These are phyloP conservation scores for Nakazawaea siamensis DNA, from an alignment of 805 yeast species.

Conservation along the genomic window DNA sequence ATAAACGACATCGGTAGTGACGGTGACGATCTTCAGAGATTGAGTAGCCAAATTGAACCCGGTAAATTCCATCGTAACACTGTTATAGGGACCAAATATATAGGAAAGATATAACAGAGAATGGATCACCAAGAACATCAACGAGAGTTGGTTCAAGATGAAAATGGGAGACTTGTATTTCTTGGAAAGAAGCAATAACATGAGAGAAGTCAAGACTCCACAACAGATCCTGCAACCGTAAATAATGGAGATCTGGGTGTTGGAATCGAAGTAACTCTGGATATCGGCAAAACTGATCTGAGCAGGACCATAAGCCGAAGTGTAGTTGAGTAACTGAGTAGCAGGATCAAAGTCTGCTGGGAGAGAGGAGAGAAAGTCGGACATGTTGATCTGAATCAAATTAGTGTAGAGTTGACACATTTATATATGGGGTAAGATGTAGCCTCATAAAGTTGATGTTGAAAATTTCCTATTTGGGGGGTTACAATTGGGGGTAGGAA, in stretches of 20 bases:
- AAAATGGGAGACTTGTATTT: slow-evolving; percentile 63
- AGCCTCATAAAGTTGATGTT: slow-evolving; percentile 1
- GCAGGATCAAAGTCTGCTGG: slow-evolving; percentile 15
- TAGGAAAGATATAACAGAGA: slow-evolving; percentile 52
- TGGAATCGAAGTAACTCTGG: slow-evolving; percentile 26
- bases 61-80: slow-evolving; percentile 40
- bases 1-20: slow-evolving; percentile 55
- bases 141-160: slow-evolving; percentile 56
- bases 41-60: slow-evolving; percentile 31
- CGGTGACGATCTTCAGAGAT: slow-evolving; percentile 37
- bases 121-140: slow-evolving; percentile 49
- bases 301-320: slow-evolving; percentile 32
- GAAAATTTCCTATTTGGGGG: slow-evolving; percentile 22
- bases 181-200: slow-evolving; percentile 40
- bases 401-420: background rate
- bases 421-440: background rate
- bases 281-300: slow-evolving; percentile 31
- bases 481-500: slow-evolving; percentile 14
- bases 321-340: slow-evolving; percentile 27
- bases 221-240: slow-evolving; percentile 56
- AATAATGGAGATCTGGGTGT: slow-evolving; percentile 32
- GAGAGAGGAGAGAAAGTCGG: background rate
- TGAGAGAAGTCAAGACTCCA: slow-evolving; percentile 35
- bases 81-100: slow-evolving; percentile 41
- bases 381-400: slow-evolving; percentile 3